Evolutionary conservation across 305 asterid genomes (phyloP).

Genomic region (Rubia peregrina): DNA sequence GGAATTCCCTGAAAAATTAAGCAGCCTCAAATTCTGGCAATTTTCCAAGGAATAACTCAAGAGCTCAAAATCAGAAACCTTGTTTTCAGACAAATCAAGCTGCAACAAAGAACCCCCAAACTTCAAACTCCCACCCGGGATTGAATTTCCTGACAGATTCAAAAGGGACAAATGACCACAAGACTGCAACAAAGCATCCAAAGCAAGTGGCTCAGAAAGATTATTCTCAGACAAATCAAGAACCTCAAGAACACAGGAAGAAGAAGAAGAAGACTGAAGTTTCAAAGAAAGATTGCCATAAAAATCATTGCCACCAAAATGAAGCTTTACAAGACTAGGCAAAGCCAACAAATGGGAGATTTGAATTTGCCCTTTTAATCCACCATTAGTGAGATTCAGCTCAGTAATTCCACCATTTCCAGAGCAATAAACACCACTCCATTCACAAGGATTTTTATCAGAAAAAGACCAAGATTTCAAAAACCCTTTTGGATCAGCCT

Average conservation of each 20-base stretch:
- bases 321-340: conserved; percentile 39
- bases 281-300: conserved; percentile 51
- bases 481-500: conserved; percentile 52
- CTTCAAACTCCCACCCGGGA: conserved; percentile 39
- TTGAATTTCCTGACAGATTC: conserved; percentile 60
- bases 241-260: conserved; percentile 48
- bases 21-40: conserved; percentile 52
- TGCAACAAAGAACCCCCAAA: conserved; percentile 51
- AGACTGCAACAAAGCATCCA: conserved; percentile 33
- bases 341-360: conserved; percentile 48
- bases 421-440: conserved; percentile 73
- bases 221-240: conserved; percentile 61
- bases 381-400: conserved; percentile 57
- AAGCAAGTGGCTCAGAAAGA: conserved; percentile 48
- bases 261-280: conserved; percentile 14
- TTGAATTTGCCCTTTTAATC: conserved; percentile 48
- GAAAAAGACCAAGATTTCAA: conserved; percentile 53
- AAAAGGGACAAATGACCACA: conserved; percentile 41
- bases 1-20: conserved; percentile 47
- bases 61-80: conserved; percentile 41
- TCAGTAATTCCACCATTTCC: conserved; percentile 37
- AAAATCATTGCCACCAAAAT: conserved; percentile 58
- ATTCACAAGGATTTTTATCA: conserved; percentile 53
- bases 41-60: conserved; percentile 36
- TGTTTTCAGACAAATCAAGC: conserved; percentile 58